Percentiles rank a stretch among this genome's conserved stretches.
Evolutionary conservation across 2,329 filamentous ascomycete genomes (phyloP).

Genomic region (Neocatenulostroma microsporum): DNA sequence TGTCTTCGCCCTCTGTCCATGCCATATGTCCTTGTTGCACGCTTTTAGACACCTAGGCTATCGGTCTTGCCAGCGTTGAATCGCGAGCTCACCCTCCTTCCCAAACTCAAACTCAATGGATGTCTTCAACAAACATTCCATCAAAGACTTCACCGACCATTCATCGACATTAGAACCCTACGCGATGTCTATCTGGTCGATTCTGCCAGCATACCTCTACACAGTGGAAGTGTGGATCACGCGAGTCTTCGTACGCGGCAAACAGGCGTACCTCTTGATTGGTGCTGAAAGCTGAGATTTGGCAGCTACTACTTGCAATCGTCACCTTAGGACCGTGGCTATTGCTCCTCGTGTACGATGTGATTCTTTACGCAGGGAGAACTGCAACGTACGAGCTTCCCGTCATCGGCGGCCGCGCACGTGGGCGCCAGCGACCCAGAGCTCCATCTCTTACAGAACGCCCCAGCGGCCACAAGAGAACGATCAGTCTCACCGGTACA

Average conservation of each 20-base stretch:
- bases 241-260: conserved; percentile 49
- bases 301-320: conserved; percentile 52
- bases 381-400: conserved; percentile 52
- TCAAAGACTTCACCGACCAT: too few relatives aligned
- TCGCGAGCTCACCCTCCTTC: too few relatives aligned
- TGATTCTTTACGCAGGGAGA: conserved; percentile 55
- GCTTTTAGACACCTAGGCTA: too few relatives aligned
- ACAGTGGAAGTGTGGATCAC: conserved; percentile 56
- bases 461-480: conserved; percentile 42
- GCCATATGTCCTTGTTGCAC: too few relatives aligned
- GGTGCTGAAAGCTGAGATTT: conserved; percentile 2
- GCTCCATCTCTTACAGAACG: conserved; percentile 55
- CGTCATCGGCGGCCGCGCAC: conserved; percentile 52
- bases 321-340: conserved; percentile 57
- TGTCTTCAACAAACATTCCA: conserved; percentile 6
- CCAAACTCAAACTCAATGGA: too few relatives aligned
- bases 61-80: too few relatives aligned
- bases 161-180: background rate
- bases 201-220: conserved; percentile 52
- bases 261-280: conserved; percentile 1
- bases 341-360: conserved; percentile 55
- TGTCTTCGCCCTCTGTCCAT: too few relatives aligned
- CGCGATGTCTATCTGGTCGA: conserved; percentile 56
- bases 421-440: conserved; percentile 51
- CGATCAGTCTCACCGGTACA: conserved; percentile 34